Evolutionary conservation across 1,139 yeast genomes (phyloP).

Genomic region (Cylindricascospora bacillispora): DNA sequence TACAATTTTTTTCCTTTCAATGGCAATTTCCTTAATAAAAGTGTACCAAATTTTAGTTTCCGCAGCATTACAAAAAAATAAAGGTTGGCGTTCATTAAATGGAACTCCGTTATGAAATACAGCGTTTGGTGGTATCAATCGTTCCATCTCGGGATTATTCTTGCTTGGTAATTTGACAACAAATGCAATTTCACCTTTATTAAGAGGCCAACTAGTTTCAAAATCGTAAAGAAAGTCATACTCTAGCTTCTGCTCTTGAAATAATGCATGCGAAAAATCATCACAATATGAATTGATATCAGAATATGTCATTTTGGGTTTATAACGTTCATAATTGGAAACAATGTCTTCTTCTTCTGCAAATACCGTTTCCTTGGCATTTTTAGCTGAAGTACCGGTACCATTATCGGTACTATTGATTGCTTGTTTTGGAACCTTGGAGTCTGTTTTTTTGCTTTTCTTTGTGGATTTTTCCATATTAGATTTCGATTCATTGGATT

Average conservation of each 20-base stretch:
- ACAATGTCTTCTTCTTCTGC: slow-evolving; percentile 25
- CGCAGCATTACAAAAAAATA: slow-evolving; percentile 28
- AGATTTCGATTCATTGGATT: not conserved
- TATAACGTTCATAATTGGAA: slow-evolving; percentile 21
- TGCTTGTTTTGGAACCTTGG: not conserved
- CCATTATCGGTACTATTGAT: not conserved
- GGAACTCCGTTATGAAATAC: slow-evolving; percentile 29
- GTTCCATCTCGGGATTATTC: slow-evolving; percentile 27
- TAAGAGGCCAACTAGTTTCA: slow-evolving; percentile 42
- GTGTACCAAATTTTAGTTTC: slow-evolving; percentile 35
- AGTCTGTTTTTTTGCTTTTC: not conserved
- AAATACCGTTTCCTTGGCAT: not conserved
- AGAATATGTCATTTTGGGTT: slow-evolving; percentile 37
- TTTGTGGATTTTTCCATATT: not conserved
- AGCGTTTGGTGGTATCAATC: slow-evolving; percentile 28
- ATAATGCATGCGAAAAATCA: slow-evolving; percentile 49
- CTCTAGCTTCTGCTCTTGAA: slow-evolving; percentile 44
- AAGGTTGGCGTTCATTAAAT: slow-evolving; percentile 34
- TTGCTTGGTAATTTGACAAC: slow-evolving; percentile 27
- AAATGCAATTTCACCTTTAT: slow-evolving; percentile 32
- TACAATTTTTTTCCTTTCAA: slow-evolving; percentile 28
- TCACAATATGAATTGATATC: slow-evolving; percentile 40
- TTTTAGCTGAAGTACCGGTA: too few relatives aligned
- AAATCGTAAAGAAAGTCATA: slow-evolving; percentile 36
- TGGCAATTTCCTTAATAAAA: slow-evolving; percentile 30